A percentile compares a stretch with the other conserved stretches of the same genome.
phyloP scores from a whole-genome alignment of 106 monocot genomes.

The Posidonia australis region DNA sequence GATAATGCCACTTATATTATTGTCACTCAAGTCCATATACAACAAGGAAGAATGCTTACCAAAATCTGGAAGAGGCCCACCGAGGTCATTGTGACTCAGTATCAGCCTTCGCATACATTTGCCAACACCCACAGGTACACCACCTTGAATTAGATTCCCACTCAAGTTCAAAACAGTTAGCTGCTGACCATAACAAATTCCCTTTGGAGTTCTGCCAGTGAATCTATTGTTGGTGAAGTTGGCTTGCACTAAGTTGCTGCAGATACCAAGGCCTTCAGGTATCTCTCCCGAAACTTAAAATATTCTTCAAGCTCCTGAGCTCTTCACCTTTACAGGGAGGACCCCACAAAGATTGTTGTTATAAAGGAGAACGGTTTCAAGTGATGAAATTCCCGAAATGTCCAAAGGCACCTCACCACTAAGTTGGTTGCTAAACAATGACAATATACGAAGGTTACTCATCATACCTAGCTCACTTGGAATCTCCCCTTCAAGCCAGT shows the following conservation, averaged over 20 bases:
- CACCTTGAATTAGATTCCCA: conserved; percentile 46
- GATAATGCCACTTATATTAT: conserved; percentile 42
- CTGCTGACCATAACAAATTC: conserved; percentile 39
- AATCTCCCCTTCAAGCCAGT: conserved; percentile 52
- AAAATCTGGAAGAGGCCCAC: conserved; percentile 41
- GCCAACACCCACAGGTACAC: conserved; percentile 42
- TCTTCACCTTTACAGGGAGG: conserved; percentile 42
- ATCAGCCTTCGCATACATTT: conserved; percentile 47
- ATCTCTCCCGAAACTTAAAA: conserved; percentile 58
- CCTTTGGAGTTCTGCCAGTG: conserved; percentile 48
- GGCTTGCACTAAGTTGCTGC: conserved; percentile 34
- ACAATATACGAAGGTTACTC: conserved; percentile 29
- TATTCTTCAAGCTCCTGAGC: conserved; percentile 44
- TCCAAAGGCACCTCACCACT: conserved; percentile 56
- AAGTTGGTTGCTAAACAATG: conserved; percentile 45
- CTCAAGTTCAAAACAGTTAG: conserved; percentile 40
- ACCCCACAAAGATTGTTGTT: conserved; percentile 49
- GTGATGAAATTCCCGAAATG: conserved; percentile 49
- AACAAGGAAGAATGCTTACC: conserved; percentile 16
- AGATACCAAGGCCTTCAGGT: conserved; percentile 49
- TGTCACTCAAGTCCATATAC: conserved; percentile 45
- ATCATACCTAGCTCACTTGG: conserved; percentile 51
- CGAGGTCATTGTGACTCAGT: conserved; percentile 48
- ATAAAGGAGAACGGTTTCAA: conserved; percentile 44
- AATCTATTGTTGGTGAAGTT: conserved; percentile 61